Evolutionary conservation across 768 basidiomycete genomes (phyloP).

Genomic region (Suillus alpinus): DNA sequence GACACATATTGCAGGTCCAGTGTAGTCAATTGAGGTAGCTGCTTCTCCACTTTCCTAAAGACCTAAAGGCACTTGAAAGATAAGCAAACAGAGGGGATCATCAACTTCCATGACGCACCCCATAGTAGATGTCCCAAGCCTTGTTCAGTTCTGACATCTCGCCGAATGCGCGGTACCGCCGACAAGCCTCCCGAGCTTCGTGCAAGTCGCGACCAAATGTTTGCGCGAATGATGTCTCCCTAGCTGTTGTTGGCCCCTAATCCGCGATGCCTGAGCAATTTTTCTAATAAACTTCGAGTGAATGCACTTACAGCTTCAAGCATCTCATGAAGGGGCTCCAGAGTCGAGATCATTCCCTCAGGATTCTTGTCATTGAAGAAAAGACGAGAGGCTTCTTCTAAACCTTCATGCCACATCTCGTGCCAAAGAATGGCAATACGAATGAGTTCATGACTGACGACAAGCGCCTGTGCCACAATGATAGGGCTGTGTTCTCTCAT

Average conservation of each 20-base stretch:
- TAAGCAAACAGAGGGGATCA: slow-evolving; percentile 3
- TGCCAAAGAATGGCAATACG: slow-evolving; percentile 99
- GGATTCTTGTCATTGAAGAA: slow-evolving; percentile 98
- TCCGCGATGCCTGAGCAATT: slow-evolving; percentile 6
- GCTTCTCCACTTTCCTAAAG: slow-evolving; percentile 95
- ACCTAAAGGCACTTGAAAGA: slow-evolving; percentile 47
- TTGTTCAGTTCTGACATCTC: slow-evolving; percentile 90
- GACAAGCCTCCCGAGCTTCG: slow-evolving; percentile 89
- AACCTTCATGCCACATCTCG: slow-evolving; percentile 96
- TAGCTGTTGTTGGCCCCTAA: slow-evolving; percentile 89
- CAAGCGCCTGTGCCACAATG: slow-evolving; percentile 83
- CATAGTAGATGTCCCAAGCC: slow-evolving; percentile 99
- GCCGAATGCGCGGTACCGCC: slow-evolving; percentile 80
- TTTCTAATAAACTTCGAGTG: not conserved
- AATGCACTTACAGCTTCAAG: slow-evolving; percentile 69
- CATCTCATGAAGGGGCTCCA: slow-evolving; percentile 92
- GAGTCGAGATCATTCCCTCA: slow-evolving; percentile 90
- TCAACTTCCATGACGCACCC: slow-evolving; percentile 44
- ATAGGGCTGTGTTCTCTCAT: slow-evolving; percentile 89
- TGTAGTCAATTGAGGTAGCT: slow-evolving; percentile 81
- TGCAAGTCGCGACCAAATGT: slow-evolving; percentile 89
- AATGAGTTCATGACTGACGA: slow-evolving; percentile 93
- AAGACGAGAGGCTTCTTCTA: slow-evolving; percentile 94
- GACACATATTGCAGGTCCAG: slow-evolving; percentile 98
- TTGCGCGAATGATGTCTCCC: slow-evolving; percentile 94